A percentile compares a stretch with the other conserved stretches of the same genome.
phyloP scores from a whole-genome alignment of 345 rosid genomes.

The Syzygium jambos region DNA sequence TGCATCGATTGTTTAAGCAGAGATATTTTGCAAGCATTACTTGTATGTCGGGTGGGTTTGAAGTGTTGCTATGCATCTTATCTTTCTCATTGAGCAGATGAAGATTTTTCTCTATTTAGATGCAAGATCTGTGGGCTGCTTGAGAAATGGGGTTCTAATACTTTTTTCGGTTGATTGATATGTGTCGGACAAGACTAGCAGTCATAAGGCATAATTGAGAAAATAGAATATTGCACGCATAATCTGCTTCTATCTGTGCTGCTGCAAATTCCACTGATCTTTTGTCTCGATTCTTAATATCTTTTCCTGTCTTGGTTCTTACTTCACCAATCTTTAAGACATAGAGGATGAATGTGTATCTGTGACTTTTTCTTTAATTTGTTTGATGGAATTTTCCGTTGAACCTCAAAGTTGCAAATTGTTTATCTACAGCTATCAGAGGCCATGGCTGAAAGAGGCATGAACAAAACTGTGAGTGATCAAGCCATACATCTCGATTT shows the following conservation, averaged over 20 bases:
- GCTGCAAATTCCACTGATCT: background rate
- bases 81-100: background rate
- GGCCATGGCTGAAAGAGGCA: slow-evolving; percentile 60
- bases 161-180: background rate
- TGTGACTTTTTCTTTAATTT: background rate
- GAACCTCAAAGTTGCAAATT: background rate
- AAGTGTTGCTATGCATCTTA: background rate
- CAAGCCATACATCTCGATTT: slow-evolving; percentile 97
- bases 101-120: background rate
- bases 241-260: background rate
- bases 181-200: background rate
- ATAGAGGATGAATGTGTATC: background rate
- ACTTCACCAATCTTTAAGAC: background rate
- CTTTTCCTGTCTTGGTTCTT: background rate
- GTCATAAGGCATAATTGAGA: background rate
- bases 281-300: background rate
- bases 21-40: background rate
- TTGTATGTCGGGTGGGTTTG: background rate
- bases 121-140: background rate
- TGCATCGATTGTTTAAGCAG: background rate
- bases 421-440: slow-evolving; percentile 60
- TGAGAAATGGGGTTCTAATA: background rate
- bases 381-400: background rate
- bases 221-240: background rate
- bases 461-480: slow-evolving; percentile 92